Percentiles rank a stretch among this genome's conserved stretches.
phyloP scores from a whole-genome alignment of 2,329 filamentous ascomycete genomes.

The Sporothrix sp. region DNA sequence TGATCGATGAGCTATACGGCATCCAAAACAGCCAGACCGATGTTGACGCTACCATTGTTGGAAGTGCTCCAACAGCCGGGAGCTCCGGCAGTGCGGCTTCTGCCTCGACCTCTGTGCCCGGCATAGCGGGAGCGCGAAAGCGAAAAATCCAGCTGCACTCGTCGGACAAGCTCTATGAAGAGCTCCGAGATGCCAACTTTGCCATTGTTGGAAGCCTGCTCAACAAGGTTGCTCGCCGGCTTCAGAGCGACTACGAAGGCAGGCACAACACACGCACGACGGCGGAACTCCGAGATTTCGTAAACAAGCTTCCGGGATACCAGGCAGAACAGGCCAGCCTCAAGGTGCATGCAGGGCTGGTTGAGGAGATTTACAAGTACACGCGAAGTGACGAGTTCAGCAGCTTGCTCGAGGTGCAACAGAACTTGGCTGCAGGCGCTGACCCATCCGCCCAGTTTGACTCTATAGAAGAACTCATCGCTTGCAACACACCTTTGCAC shows the following conservation, averaged over 20 bases:
- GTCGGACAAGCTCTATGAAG: constrained; percentile 77
- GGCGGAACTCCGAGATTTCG: constrained; percentile 85
- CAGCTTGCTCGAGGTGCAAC: constrained; percentile 82
- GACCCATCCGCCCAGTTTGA: constrained; percentile 87
- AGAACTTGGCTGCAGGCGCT: constrained; percentile 83
- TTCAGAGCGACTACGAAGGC: constrained; percentile 78
- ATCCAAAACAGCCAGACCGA: constrained; percentile 91
- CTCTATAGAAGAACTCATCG: constrained; percentile 87
- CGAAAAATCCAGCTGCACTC: constrained; percentile 83
- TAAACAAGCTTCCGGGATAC: constrained; percentile 83
- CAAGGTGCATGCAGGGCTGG: constrained; percentile 84
- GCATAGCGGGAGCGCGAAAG: constrained; percentile 46
- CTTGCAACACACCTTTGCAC: constrained; percentile 70
- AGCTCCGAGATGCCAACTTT: constrained; percentile 87
- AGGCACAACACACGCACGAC: constrained; percentile 81
- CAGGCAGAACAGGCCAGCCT: constrained; percentile 88
- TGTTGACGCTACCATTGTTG: constrained; percentile 81
- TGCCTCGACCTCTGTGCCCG: constrained; percentile 47
- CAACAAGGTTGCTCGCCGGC: constrained; percentile 79
- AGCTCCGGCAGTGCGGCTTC: constrained; percentile 24
- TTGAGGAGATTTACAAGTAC: constrained; percentile 90
- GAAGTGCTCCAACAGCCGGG: constrained; percentile 42
- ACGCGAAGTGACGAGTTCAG: constrained; percentile 86
- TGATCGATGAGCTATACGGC: constrained; percentile 87
- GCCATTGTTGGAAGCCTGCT: constrained; percentile 82